Base-by-base conservation (phyloP, 345 rosid genomes). In the Orychophragmus violaceus region DNA sequence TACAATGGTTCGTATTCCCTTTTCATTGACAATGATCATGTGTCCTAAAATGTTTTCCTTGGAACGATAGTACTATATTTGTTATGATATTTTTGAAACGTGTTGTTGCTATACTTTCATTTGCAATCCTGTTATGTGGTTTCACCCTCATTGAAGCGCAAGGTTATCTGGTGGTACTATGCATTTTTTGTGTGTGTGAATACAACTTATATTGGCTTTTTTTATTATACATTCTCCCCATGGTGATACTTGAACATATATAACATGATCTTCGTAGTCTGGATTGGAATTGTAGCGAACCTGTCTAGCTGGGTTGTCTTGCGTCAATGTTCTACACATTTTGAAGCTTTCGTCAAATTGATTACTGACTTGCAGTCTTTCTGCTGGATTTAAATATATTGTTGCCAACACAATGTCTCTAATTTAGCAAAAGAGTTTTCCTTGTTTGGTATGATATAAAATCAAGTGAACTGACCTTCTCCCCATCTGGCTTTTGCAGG, bases 1-100 rank as follows among this genome's bases (percentile, higher is more conserved):
- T 94, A 70, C 99, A 90, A 29, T 90, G 99, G 99, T 94, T 49
- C 66, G 96, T 83, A 56, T 50, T 41, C 23, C 51, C 1, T 64
- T 35, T 41, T 42, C 55, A 21, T 41, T 60, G 42, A 59, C 37
- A 59, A 18, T 66, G 49, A 33, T 65, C 10, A 13, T 18, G 23
- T 45, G 56, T 44, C 68, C 61, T 52, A 21, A 21, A 16, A 41
- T 59, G 48, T 51, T 66, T 30, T 52, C 59, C 30, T 29, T 41
- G 54, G 39, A 17, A 13, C 8, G 28, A 17, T 23, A 51, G 45
- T 30, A 30, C 7, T 49, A 44, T 24, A 24, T 44, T 30, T 71
- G 52, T 52, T 65, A 55, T 14, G 32, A 25, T 57, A 56, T n/a
- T 55, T 53, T 45, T 48, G 10, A 21, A 37, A 42, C n/a, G n/a